Percentiles rank a stretch among this genome's conserved stretches.
Conservation (phyloP, 495 filamentous ascomycete species). For the Parathielavia hyrcaniae region DNA sequence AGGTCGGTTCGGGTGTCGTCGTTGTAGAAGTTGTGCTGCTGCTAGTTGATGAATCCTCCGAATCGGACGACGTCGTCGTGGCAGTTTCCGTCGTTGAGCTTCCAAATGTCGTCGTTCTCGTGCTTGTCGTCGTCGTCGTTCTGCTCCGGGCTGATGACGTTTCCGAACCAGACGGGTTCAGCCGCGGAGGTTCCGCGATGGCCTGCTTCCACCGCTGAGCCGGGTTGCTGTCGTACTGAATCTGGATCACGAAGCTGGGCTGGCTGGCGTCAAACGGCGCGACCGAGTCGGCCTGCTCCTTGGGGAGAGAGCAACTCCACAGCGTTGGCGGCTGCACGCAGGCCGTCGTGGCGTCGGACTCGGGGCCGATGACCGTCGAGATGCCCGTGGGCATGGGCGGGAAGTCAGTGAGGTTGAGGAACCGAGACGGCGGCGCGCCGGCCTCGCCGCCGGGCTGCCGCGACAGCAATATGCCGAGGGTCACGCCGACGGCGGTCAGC, state of each 20-base stretch:
- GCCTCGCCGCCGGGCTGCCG: conserved; percentile 38
- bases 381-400: conserved; percentile 81
- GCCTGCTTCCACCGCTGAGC: conserved; percentile 43
- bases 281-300: conserved; percentile 58
- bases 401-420: conserved; percentile 78
- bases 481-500: conserved; percentile 54
- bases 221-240: conserved; percentile 70
- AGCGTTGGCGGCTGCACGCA: conserved; percentile 64
- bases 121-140: conserved; percentile 18
- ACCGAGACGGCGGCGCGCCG: conserved; percentile 38
- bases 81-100: no score
- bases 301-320: conserved; percentile 80
- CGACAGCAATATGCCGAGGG: conserved; percentile 56
- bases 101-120: conserved; percentile 1
- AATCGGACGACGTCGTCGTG: background rate
- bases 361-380: conserved; percentile 63
- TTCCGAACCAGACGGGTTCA: conserved; percentile 8
- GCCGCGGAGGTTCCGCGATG: conserved; percentile 29
- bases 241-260: conserved; percentile 73
- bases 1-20: conserved; percentile 13
- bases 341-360: conserved; percentile 49
- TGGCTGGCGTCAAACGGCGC: conserved; percentile 55
- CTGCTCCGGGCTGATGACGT: conserved; percentile 2
- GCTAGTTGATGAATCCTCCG: background rate
- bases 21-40: conserved; percentile 24